phyloP scores from a whole-genome alignment of 1,284 basidiomycete species.

The Coniferiporia sulphurascens region DNA sequence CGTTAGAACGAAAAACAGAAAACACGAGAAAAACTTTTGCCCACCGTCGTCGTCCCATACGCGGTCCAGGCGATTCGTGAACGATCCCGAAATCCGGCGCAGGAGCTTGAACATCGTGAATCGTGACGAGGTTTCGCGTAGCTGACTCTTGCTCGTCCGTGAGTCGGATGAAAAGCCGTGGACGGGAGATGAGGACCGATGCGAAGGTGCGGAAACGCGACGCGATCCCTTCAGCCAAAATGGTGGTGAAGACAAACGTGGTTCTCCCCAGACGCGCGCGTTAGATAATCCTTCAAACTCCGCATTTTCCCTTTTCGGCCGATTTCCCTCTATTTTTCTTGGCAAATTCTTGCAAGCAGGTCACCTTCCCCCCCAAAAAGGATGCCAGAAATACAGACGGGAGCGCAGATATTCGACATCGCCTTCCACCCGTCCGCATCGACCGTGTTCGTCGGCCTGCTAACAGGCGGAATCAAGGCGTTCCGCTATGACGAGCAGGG shows the following conservation, averaged over 20 bases:
- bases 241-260: constrained; percentile 1
- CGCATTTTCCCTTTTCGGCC: neutral
- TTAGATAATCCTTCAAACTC: neutral
- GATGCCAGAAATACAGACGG: constrained; percentile 72
- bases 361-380: neutral
- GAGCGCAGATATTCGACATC: constrained; percentile 85
- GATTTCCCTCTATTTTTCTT: neutral
- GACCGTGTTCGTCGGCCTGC: constrained; percentile 71
- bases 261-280: neutral
- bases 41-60: constrained; percentile 73
- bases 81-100: constrained; percentile 63
- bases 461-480: constrained; percentile 81
- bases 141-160: neutral
- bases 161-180: neutral
- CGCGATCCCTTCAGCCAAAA: neutral
- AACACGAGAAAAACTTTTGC: constrained; percentile 25
- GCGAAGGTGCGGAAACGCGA: neutral
- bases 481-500: constrained; percentile 72
- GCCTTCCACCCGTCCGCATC: constrained; percentile 74
- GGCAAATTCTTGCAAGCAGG: neutral
- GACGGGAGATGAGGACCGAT: neutral
- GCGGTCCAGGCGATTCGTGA: constrained; percentile 63
- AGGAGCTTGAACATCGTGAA: constrained; percentile 60
- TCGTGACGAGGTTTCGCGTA: neutral
- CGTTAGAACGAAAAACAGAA: constrained; percentile 21